Percentiles rank a stretch among this genome's conserved stretches.
Evolutionary conservation across 805 yeast species (phyloP).

Genomic region (Vanderwaltozyma yarrowii): DNA sequence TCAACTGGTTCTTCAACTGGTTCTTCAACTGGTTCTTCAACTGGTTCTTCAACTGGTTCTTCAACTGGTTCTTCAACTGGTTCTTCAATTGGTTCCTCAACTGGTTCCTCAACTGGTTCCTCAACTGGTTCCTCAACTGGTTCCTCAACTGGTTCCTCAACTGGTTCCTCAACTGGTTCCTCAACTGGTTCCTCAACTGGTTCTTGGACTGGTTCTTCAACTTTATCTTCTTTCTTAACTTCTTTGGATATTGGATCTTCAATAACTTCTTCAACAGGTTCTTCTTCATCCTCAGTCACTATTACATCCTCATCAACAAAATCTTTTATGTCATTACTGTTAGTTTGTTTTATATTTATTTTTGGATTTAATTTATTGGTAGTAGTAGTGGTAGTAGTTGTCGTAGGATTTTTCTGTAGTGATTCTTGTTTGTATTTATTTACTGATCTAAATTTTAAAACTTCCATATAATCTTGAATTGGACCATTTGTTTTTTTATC

Average conservation of each 20-base stretch:
- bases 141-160: too few species aligned
- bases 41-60: conserved; percentile 7
- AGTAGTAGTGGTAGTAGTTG: conserved; percentile 3
- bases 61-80: conserved; percentile 5
- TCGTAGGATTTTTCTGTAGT: not conserved
- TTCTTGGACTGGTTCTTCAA: conserved; percentile 7
- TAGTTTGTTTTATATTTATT: conserved; percentile 2
- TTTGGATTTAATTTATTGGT: conserved; percentile 1
- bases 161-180: too few species aligned
- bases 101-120: conserved; percentile 6
- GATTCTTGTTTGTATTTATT: conserved; percentile 8
- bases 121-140: too few species aligned
- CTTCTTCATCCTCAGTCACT: conserved; percentile 4
- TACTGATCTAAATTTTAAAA: conserved; percentile 29
- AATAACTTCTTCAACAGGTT: too few species aligned
- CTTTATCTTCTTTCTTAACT: conserved; percentile 3
- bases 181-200: conserved; percentile 5
- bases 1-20: conserved; percentile 4
- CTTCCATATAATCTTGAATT: conserved; percentile 34
- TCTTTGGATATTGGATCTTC: too few species aligned
- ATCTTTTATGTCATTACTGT: conserved; percentile 2
- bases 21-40: conserved; percentile 4
- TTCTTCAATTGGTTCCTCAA: conserved; percentile 6
- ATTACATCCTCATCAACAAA: conserved; percentile 5
- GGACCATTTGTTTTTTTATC: conserved; percentile 46